These are phyloP conservation scores for Lycium ferocissimum DNA, from an alignment of 257 asterid genomes.

Conservation along the genomic window DNA sequence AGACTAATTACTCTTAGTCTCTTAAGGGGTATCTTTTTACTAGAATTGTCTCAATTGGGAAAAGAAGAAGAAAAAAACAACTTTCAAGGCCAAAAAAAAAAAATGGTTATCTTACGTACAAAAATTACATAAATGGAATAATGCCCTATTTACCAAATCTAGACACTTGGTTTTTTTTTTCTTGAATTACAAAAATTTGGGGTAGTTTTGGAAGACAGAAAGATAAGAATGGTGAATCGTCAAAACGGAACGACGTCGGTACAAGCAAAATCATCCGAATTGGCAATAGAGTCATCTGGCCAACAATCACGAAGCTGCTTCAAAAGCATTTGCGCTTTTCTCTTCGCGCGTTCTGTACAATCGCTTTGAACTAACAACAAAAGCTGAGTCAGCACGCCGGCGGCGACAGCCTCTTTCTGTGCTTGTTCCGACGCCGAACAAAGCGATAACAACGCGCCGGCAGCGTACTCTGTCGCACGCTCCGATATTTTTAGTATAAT, in stretches of 20 bases:
- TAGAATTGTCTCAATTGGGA: neutral
- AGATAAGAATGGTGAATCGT: neutral
- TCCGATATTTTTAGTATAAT: slow-evolving; percentile 75
- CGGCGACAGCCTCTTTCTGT: slow-evolving; percentile 71
- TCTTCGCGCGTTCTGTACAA: slow-evolving; percentile 94
- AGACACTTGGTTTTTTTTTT: neutral
- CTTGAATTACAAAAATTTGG: neutral
- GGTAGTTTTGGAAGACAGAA: neutral
- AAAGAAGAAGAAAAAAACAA: neutral
- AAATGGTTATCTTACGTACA: slow-evolving; percentile 44
- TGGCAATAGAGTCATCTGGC: slow-evolving; percentile 68
- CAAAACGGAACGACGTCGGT: slow-evolving; percentile 81
- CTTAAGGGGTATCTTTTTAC: neutral
- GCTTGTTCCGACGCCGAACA: slow-evolving; percentile 78
- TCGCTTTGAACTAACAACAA: slow-evolving; percentile 90
- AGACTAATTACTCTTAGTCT: neutral
- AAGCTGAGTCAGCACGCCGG: slow-evolving; percentile 83
- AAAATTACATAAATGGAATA: slow-evolving; percentile 41
- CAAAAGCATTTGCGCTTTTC: slow-evolving; percentile 93
- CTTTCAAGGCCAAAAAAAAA: slow-evolving; percentile 32
- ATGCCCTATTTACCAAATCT: slow-evolving; percentile 45
- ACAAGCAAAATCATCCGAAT: slow-evolving; percentile 71
- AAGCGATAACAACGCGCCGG: slow-evolving; percentile 84
- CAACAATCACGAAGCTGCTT: slow-evolving; percentile 83
- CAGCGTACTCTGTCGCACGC: slow-evolving; percentile 95